A percentile compares a stretch with the other conserved stretches of the same genome.
Conservation (phyloP, 2,329 filamentous ascomycete genomes). For the Fusarium sp. region DNA sequence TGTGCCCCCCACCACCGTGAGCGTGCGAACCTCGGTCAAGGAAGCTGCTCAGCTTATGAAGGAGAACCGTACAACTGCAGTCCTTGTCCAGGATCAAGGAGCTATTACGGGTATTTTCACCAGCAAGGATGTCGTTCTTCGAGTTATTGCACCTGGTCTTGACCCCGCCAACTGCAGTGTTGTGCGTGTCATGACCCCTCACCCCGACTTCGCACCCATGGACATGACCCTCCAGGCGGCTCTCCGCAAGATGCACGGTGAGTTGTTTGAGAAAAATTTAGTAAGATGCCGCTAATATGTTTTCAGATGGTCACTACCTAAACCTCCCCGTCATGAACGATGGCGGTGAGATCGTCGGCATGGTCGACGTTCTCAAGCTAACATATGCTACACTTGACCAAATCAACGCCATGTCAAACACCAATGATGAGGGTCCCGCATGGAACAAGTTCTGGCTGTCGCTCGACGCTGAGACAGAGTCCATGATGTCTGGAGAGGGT, state of each 20-base stretch:
- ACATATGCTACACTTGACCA: conserved; percentile 98
- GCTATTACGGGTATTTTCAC: conserved; percentile 99
- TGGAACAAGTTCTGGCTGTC: conserved; percentile 99
- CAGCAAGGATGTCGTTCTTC: conserved; percentile 97
- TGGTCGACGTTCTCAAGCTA: conserved; percentile 98
- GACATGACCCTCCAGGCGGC: conserved; percentile 99
- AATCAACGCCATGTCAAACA: conserved; percentile 91
- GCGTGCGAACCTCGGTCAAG: conserved; percentile 93
- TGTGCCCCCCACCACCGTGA: conserved; percentile 91
- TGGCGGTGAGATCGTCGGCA: conserved; percentile 94
- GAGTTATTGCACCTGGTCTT: conserved; percentile 95
- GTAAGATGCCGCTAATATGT: conserved; percentile 16
- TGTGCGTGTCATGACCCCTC: conserved; percentile 98
- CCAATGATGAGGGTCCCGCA: conserved; percentile 87
- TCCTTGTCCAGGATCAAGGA: conserved; percentile 95
- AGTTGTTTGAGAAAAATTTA: conserved; percentile 47
- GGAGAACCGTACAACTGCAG: conserved; percentile 97
- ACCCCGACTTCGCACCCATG: conserved; percentile 97
- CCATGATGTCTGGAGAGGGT: conserved; percentile 91
- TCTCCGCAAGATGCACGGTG: conserved; percentile 98
- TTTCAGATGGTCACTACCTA: conserved; percentile 91
- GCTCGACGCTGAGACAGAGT: conserved; percentile 93
- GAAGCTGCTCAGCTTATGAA: conserved; percentile 97
- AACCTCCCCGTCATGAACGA: conserved; percentile 99
- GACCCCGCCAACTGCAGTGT: conserved; percentile 96